These are phyloP conservation scores for Penicillium turbatum DNA, from an alignment of 495 filamentous ascomycete species.

Conservation along the genomic window DNA sequence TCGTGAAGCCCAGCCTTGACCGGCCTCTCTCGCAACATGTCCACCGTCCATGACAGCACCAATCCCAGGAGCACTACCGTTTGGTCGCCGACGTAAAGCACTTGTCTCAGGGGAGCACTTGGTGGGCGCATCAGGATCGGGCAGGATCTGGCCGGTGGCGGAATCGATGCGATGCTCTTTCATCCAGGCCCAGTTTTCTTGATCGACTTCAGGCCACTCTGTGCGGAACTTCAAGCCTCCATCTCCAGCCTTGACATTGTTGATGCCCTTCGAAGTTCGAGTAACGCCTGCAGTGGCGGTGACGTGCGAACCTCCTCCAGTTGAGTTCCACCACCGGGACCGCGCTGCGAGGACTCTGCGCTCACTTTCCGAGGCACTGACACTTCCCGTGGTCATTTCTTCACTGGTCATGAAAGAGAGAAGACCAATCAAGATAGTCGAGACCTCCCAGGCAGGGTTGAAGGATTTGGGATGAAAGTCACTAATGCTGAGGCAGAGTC, in stretches of 20 bases:
- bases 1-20: conserved; percentile 72
- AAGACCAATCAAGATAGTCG: conserved; percentile 90
- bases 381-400: conserved; percentile 95
- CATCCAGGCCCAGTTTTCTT: conserved; percentile 94
- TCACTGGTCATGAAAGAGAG: conserved; percentile 97
- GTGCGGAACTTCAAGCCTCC: conserved; percentile 83
- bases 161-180: conserved; percentile 74
- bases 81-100: conserved; percentile 60
- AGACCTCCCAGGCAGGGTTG: conserved; percentile 98
- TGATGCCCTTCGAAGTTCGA: conserved; percentile 51
- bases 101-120: conserved; percentile 60
- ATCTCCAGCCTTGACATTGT: conserved; percentile 76
- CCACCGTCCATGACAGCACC: conserved; percentile 78
- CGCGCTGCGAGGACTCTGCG: conserved; percentile 71
- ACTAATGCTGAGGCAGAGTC: conserved; percentile 89
- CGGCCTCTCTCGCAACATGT: conserved; percentile 67
- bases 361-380: conserved; percentile 75
- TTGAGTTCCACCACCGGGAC: conserved; percentile 94
- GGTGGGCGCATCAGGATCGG: conserved; percentile 37
- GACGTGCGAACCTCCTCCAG: conserved; percentile 79
- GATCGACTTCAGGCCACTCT: conserved; percentile 88
- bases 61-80: conserved; percentile 62
- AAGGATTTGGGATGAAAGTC: conserved; percentile 98
- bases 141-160: conserved; percentile 61
- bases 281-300: conserved; percentile 44